A percentile compares a stretch with the other conserved stretches of the same genome.
Conservation (phyloP, 2,329 filamentous ascomycete genomes). For the Furcasterigmium sp. region DNA sequence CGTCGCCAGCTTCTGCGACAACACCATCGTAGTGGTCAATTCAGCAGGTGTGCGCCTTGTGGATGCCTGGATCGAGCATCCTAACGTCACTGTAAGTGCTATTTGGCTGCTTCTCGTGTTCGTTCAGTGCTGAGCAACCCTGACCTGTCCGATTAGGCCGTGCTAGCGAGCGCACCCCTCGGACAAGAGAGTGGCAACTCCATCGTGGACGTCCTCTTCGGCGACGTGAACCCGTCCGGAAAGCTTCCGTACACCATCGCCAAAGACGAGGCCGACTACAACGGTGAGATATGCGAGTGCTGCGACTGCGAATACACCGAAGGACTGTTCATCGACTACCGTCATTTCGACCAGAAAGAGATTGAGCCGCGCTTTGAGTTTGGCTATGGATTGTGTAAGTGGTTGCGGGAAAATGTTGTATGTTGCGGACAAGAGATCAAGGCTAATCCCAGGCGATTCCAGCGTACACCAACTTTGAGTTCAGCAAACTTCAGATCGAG, state of each 20-base stretch:
- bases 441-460: too few relatives aligned
- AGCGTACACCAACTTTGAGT: too few relatives aligned
- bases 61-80: constrained; percentile 43
- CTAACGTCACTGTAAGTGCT: constrained; percentile 51
- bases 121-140: too few relatives aligned
- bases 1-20: constrained; percentile 53
- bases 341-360: constrained; percentile 68
- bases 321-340: constrained; percentile 76
- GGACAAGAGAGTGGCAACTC: constrained; percentile 61
- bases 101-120: too few relatives aligned
- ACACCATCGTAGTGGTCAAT: constrained; percentile 60
- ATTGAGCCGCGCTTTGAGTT: constrained; percentile 72
- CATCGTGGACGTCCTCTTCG: constrained; percentile 52
- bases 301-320: too few relatives aligned
- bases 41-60: constrained; percentile 53
- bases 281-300: too few relatives aligned
- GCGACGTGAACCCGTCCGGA: constrained; percentile 46
- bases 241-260: constrained; percentile 60
- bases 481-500: too few relatives aligned
- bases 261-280: constrained; percentile 47
- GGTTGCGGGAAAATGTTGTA: too few relatives aligned
- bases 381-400: constrained; percentile 74
- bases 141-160: too few relatives aligned
- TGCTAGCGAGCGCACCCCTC: too few relatives aligned
- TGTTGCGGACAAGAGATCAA: too few relatives aligned